phyloP scores from a whole-genome alignment of 371 early-diverging fungal genomes.

The Caulochytrium protostelioides region DNA sequence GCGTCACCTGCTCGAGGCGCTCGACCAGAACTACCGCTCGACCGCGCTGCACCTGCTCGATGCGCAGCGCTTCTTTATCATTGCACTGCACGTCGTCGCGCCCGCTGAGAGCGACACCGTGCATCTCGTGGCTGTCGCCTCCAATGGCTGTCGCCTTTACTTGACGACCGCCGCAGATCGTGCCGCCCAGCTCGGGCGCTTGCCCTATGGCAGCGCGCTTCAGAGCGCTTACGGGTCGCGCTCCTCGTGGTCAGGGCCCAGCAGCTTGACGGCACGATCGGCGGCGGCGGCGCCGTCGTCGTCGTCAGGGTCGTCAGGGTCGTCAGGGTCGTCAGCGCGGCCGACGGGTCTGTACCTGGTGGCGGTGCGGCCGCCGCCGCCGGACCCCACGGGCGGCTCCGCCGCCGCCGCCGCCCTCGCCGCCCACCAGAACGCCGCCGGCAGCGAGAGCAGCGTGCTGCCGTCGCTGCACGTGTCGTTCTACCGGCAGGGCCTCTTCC shows the following conservation, averaged over 20 bases:
- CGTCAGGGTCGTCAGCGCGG: neutral
- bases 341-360: constrained; percentile 38
- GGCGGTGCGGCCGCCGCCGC: constrained; percentile 46
- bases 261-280: constrained; percentile 4
- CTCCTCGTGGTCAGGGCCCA: constrained; percentile 1
- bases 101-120: constrained; percentile 33
- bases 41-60: constrained; percentile 8
- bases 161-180: neutral
- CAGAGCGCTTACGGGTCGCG: constrained; percentile 36
- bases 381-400: constrained; percentile 1
- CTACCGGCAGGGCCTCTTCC: constrained; percentile 36
- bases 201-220: neutral
- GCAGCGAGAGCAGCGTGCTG: constrained; percentile 7
- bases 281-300: neutral
- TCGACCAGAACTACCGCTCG: constrained; percentile 12
- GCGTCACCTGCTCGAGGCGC: constrained; percentile 20
- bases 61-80: constrained; percentile 23
- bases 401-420: neutral
- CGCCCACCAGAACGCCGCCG: neutral
- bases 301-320: too few relatives aligned
- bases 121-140: constrained; percentile 44
- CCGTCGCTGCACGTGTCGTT: constrained; percentile 31
- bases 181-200: neutral
- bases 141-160: constrained; percentile 13
- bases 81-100: constrained; percentile 41